Evolutionary conservation across 805 yeast species (phyloP), one percentile per base, ranked within the genome.

Genomic region (Candida vaughaniae): DNA sequence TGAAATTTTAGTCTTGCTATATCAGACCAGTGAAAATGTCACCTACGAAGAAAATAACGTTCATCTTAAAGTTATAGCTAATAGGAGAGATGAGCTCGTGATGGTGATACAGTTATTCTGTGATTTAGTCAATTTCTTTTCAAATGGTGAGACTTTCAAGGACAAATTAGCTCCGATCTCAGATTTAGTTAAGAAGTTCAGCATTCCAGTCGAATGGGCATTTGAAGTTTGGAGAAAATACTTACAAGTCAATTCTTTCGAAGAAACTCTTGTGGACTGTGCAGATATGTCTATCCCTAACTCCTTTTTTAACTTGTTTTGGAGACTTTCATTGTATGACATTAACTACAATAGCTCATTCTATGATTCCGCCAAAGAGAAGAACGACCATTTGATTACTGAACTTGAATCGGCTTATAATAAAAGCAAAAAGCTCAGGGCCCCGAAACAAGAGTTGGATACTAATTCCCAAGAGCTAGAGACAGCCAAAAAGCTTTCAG

Each of bases 241-340:
- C 42, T 69, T 56, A 20, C 10, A n/a, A n/a, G n/a, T n/a, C n/a
- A n/a, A n/a, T n/a, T n/a, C n/a, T n/a, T n/a, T n/a, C n/a, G n/a
- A n/a, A n/a, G n/a, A n/a, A n/a, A n/a, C n/a, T n/a, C n/a, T n/a
- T n/a, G n/a, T n/a, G n/a, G n/a, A n/a, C n/a, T n/a, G n/a, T n/a
- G n/a, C n/a, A n/a, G n/a, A n/a, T n/a, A n/a, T n/a, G n/a, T n/a
- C n/a, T n/a, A n/a, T n/a, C n/a, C n/a, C n/a, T n/a, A n/a, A n/a
- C n/a, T n/a, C n/a, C n/a, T n/a, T n/a, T n/a, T n/a, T n/a, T n/a
- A n/a, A n/a, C n/a, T n/a, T n/a, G n/a, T 90, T 89, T 49, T 90
- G 96, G 96, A 77, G 69, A 43, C 63, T 84, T 22, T 73, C 82
- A 0, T 60, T 87, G 6, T 80, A 83, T 51, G 96, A 89, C 49